Evolutionary conservation across 805 yeast genomes (phyloP), one percentile per base, ranked within the genome.

Genomic region (Vanderwaltozyma polyspora): DNA sequence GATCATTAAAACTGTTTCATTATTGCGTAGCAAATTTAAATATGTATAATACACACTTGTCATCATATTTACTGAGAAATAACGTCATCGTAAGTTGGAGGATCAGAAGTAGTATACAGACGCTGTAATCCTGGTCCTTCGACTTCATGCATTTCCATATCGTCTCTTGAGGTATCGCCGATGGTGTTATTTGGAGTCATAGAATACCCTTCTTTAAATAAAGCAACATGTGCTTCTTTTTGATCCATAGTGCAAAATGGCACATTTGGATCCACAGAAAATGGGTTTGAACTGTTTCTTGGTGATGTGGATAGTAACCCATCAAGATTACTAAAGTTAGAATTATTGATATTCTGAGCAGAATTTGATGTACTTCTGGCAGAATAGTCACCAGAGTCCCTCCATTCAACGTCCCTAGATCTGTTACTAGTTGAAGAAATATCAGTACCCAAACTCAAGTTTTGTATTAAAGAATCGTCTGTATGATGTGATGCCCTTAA

Each of bases 81-180:
- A 6, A 27, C 28, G 8, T 44, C 48, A 13, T 49, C 49, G 41
- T 63, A 63, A 13, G 52, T 45, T 3, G 67, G 67, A 19, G 66
- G 66, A 13, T 45, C 47, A 10, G 43, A 33, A 16, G 24, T 34
- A 2, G 39, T 32, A 3, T 29, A 24, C 8, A 15, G 14, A 6
- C 29, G 22, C 3, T 24, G 23, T 24, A 33, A 23, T 11, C n/a
- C 29, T 8, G 32, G 36, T 10, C 32, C 36, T 12, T 28, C 33
- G 2, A 31, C 37, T 27, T 34, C 32, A 21, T 31, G 30, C 19
- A 23, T 8, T 21, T 21, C 19, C n/a, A 28, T n/a, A 13, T 28
- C 16, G 11, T 21, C 24, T 4, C 17, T 22, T 14, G 14, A 18
- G n/a, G 8, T 17, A 12, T n/a, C 6, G 5, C n/a, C 24, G 6